Evolutionary conservation across 2,329 filamentous ascomycete genomes (phyloP), one percentile per base, ranked within the genome.

Genomic region (Fusarium sp.): DNA sequence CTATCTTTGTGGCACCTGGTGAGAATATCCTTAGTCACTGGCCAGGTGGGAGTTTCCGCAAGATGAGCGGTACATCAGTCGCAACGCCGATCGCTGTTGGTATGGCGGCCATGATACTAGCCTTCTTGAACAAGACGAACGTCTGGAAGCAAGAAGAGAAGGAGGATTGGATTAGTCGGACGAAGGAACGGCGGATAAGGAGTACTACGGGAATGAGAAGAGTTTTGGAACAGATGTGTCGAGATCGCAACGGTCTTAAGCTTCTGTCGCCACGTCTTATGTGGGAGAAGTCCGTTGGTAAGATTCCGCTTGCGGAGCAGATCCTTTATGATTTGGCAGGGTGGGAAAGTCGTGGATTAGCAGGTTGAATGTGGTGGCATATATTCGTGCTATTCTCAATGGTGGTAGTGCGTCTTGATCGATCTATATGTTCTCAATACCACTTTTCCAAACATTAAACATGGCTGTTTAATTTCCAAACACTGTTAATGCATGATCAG

Each of bases 401-500:
- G 35, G 17, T 37, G 35, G 17, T 14, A 37, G 9, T 37, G 35
- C 17, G n/a, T 7, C 17, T 37, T 37, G 6, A 33, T 15, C 30
- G 9, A 37, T 17, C 17, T 4, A n/a, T 37, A 14, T 7, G 17
- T 37, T 17, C 17, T 37, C 4, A 37, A n/a, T 4, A 6, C n/a
- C 17, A 6, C 35, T 9, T 37, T n/a, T 19, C 7, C 35, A 9
- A 37, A 37, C 17, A 19, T 17, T n/a, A n/a, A 7, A 27, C 30
- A 25, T 33, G 23, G 9, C 14, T 17, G 9, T 3, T 51, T 39
- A 72, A 23, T 73, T 71, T 4, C 76, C 77, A 41, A 77, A 72
- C 2, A 77, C 62, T 1, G 63, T 56, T 49, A 78, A 60, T 15
- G 68, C 57, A 27, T 78, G 67, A 15, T 76, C 67, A 3, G 55